A percentile compares a stretch with the other conserved stretches of the same genome.
phyloP scores from a whole-genome alignment of 2,329 filamentous ascomycete genomes.

The Claviceps digitariae region DNA sequence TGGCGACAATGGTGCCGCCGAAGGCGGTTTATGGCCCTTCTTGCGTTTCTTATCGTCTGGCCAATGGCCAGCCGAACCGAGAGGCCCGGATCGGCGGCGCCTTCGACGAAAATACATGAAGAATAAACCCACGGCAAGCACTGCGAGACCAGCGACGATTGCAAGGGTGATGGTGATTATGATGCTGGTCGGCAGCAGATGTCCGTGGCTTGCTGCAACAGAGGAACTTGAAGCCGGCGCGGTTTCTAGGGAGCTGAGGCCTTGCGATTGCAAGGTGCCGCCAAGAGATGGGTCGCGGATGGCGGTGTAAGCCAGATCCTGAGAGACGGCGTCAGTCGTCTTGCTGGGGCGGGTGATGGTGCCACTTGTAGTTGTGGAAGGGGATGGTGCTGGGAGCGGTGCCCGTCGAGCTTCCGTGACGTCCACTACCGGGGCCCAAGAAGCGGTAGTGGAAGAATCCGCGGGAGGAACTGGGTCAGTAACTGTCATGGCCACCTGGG shows the following conservation, averaged over 20 bases:
- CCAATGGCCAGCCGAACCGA: not conserved
- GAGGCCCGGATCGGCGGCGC: not conserved
- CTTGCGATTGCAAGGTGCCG: not conserved
- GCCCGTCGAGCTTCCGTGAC: not conserved
- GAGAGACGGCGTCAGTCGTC: not conserved
- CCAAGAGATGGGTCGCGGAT: slow-evolving; percentile 1
- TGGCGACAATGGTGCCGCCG: not conserved
- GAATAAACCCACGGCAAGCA: not conserved
- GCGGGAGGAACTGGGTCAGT: not conserved
- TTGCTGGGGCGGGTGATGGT: not conserved
- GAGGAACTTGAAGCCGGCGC: not conserved
- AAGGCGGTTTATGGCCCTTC: not conserved
- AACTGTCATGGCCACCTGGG: not conserved
- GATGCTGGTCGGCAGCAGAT: not conserved
- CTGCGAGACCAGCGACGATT: not conserved
- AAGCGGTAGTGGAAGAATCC: not conserved
- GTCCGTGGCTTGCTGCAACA: not conserved
- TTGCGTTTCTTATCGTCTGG: not conserved
- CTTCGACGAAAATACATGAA: not conserved
- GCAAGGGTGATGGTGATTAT: slow-evolving; percentile 1
- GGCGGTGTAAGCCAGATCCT: not conserved
- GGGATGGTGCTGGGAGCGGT: not conserved
- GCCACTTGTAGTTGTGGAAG: not conserved
- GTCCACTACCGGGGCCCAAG: not conserved
- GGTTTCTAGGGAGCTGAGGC: not conserved